phyloP scores from a whole-genome alignment of 192 early-diverging fungal species.

The Dissophora globulifera region DNA sequence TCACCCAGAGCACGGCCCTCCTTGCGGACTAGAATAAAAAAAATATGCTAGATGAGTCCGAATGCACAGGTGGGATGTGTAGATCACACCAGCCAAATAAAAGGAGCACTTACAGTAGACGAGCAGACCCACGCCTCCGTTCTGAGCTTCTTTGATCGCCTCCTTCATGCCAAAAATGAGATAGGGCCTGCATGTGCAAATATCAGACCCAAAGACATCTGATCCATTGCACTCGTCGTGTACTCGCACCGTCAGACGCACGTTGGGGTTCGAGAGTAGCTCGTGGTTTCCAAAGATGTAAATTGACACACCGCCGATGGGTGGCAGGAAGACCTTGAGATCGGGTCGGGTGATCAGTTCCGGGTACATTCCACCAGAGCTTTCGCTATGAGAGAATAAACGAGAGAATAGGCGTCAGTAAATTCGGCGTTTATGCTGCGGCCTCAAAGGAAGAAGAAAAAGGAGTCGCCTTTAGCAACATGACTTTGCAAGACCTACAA shows the following conservation, averaged over 20 bases:
- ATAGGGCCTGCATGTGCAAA: constrained; percentile 86
- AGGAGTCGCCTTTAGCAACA: neutral
- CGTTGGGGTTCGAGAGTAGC: constrained; percentile 81
- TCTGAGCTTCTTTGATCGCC: constrained; percentile 85
- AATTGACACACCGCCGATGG: constrained; percentile 90
- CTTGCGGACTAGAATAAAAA: constrained; percentile 75
- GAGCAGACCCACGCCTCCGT: constrained; percentile 91
- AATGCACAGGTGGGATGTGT: too few relatives aligned
- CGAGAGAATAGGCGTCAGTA: neutral
- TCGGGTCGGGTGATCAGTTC: constrained; percentile 94
- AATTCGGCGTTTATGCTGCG: too few relatives aligned
- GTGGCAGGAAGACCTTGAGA: constrained; percentile 93
- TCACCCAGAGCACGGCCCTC: constrained; percentile 95
- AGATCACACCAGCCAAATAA: too few relatives aligned
- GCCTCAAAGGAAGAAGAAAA: constrained; percentile 1
- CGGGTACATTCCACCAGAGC: constrained; percentile 95
- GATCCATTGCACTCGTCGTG: constrained; percentile 98
- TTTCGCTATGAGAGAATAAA: constrained; percentile 69
- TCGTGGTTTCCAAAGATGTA: constrained; percentile 94
- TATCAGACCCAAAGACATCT: constrained; percentile 89
- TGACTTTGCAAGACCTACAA: constrained; percentile 65
- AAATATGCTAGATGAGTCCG: too few relatives aligned
- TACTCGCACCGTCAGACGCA: constrained; percentile 84
- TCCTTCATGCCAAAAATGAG: constrained; percentile 92
- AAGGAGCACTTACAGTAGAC: constrained; percentile 77